Percentiles rank a stretch among this genome's conserved stretches.
Conservation (phyloP, 176 grass and related monocot genomes). For the Calamus simplicifolius region DNA sequence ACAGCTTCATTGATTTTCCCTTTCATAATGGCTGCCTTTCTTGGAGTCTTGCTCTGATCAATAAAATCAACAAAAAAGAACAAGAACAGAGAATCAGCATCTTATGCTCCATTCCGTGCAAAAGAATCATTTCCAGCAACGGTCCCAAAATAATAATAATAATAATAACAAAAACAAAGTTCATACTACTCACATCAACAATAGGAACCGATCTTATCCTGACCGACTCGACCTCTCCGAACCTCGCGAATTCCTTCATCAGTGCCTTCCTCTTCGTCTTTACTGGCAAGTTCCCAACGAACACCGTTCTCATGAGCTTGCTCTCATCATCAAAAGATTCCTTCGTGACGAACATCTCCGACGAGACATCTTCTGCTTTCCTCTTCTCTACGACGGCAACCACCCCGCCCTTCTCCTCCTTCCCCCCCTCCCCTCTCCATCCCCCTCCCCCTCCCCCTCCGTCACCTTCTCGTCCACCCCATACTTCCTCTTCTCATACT, state of each 20-base stretch:
- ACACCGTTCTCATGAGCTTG: slow-evolving; percentile 80
- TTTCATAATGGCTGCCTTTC: slow-evolving; percentile 58
- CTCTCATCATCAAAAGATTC: slow-evolving; percentile 71
- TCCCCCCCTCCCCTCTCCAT: no score
- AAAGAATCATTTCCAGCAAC: no score
- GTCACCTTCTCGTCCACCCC: slow-evolving; percentile 3
- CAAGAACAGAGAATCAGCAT: background rate
- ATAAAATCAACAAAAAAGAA: slow-evolving; percentile 1
- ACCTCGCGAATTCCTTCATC: slow-evolving; percentile 53
- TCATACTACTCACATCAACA: slow-evolving; percentile 48
- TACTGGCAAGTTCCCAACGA: slow-evolving; percentile 89
- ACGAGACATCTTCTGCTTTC: slow-evolving; percentile 40
- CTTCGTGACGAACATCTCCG: slow-evolving; percentile 6
- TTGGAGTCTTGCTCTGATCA: slow-evolving; percentile 73
- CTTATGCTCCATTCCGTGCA: no score
- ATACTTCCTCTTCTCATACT: slow-evolving; percentile 21
- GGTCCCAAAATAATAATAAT: background rate
- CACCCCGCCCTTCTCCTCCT: slow-evolving; percentile 7
- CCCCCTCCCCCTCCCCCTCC: slow-evolving; percentile 1
- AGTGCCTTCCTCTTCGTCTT: slow-evolving; percentile 59
- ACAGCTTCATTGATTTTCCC: slow-evolving; percentile 62
- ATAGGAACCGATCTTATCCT: slow-evolving; percentile 88
- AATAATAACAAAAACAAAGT: background rate
- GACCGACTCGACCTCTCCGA: slow-evolving; percentile 73
- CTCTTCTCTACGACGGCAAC: slow-evolving; percentile 48